phyloP scores from a whole-genome alignment of 768 basidiomycete genomes.

The Termitomyces sp. region DNA sequence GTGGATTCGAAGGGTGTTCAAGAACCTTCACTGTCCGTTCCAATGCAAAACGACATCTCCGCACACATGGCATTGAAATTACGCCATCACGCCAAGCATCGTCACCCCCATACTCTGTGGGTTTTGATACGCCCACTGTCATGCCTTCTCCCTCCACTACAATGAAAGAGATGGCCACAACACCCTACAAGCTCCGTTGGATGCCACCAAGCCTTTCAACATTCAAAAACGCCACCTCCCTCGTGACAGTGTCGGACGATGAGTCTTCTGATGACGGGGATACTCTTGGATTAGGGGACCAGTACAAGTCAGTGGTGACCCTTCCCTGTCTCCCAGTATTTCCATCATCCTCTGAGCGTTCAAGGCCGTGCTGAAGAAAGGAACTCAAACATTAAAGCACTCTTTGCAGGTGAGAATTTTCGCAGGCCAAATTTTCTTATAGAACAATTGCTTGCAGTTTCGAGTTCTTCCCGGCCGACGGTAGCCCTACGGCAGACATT shows the following conservation, averaged over 20 bases:
- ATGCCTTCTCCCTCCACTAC: constrained; percentile 12
- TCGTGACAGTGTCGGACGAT: constrained; percentile 21
- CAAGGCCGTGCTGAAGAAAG: constrained; percentile 24
- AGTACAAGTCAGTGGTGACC: constrained; percentile 16
- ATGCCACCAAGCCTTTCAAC: constrained; percentile 34
- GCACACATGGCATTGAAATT: constrained; percentile 58
- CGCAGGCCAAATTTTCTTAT: neutral
- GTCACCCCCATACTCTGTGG: constrained; percentile 27
- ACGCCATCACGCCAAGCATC: constrained; percentile 7
- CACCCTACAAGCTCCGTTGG: constrained; percentile 33
- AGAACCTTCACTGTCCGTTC: constrained; percentile 75
- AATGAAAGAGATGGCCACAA: constrained; percentile 10
- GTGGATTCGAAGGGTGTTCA: constrained; percentile 54
- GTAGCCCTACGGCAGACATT: neutral
- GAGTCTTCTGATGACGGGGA: constrained; percentile 18
- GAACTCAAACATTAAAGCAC: constrained; percentile 23
- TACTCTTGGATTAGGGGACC: constrained; percentile 8
- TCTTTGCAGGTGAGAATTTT: constrained; percentile 20
- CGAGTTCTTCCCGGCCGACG: constrained; percentile 10
- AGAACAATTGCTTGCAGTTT: constrained; percentile 5
- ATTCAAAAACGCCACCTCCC: constrained; percentile 20
- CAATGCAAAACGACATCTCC: constrained; percentile 75
- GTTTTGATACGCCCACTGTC: constrained; percentile 34
- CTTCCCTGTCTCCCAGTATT: constrained; percentile 23
- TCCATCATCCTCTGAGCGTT: constrained; percentile 15